A percentile compares a stretch with the other conserved stretches of the same genome.
phyloP scores from a whole-genome alignment of 2,329 filamentous ascomycete species.

The Orbilia oligospora region DNA sequence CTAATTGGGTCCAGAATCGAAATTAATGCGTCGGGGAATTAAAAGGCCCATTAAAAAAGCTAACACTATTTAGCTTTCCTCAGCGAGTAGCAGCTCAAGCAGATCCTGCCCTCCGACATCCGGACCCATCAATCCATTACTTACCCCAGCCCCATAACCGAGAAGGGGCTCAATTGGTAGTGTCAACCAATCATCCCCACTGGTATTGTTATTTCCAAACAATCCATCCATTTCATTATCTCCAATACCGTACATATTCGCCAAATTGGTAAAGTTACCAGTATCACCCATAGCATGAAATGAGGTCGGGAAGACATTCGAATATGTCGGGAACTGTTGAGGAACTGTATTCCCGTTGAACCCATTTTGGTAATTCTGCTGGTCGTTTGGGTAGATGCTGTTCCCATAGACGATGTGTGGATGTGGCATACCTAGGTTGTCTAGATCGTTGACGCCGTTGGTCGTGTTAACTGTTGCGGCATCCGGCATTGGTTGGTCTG shows the following conservation, averaged over 20 bases:
- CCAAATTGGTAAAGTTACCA: conserved; percentile 55
- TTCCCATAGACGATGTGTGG: conserved; percentile 48
- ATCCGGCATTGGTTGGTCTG: conserved; percentile 60
- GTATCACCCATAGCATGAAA: conserved; percentile 54
- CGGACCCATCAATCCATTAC: conserved; percentile 71
- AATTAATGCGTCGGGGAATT: not conserved
- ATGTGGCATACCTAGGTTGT: conserved; percentile 38
- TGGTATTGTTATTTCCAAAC: conserved; percentile 46
- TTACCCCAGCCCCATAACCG: conserved; percentile 70
- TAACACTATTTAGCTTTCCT: conserved; percentile 46
- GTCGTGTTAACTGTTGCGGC: conserved; percentile 49
- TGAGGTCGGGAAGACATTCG: conserved; percentile 54
- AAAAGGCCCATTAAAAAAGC: not conserved
- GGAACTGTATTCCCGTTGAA: conserved; percentile 41
- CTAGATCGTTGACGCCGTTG: conserved; percentile 42
- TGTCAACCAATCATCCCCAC: conserved; percentile 70
- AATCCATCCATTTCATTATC: conserved; percentile 56
- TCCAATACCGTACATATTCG: conserved; percentile 57
- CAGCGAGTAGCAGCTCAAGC: conserved; percentile 70
- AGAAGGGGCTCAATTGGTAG: conserved; percentile 71
- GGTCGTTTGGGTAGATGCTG: conserved; percentile 25
- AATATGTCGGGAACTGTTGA: conserved; percentile 48
- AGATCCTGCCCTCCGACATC: conserved; percentile 77
- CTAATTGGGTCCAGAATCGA: not conserved
- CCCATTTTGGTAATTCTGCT: conserved; percentile 44